Conservation (phyloP, 2,329 filamentous ascomycete genomes). For the Pseudopyrenochaeta lycopersici region DNA sequence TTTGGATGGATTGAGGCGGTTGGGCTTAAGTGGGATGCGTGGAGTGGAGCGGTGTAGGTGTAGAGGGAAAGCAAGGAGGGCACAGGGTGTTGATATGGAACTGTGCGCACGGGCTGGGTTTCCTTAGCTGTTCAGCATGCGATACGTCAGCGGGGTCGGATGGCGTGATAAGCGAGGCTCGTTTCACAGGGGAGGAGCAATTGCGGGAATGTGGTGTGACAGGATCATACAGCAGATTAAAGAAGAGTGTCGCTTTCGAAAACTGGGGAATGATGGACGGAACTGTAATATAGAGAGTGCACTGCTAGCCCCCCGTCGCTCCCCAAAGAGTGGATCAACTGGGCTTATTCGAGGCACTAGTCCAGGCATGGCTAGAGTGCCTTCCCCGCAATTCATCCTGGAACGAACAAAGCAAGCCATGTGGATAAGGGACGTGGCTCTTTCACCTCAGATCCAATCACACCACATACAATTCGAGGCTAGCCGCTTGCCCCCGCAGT, state of each 20-base stretch:
- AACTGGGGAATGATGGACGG: constrained; percentile 24
- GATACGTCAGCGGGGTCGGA: constrained; percentile 36
- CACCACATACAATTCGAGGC: constrained; percentile 10
- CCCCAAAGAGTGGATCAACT: constrained; percentile 15
- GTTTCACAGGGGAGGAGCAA: constrained; percentile 17
- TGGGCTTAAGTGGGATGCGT: not conserved
- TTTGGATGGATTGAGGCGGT: constrained; percentile 1
- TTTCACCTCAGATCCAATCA: constrained; percentile 20
- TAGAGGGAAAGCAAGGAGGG: constrained; percentile 21
- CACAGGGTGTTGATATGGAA: constrained; percentile 28
- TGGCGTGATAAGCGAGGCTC: constrained; percentile 35
- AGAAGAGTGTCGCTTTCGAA: constrained; percentile 9
- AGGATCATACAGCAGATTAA: constrained; percentile 13
- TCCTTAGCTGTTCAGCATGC: constrained; percentile 10
- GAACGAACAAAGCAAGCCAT: constrained; percentile 35
- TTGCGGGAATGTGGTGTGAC: constrained; percentile 22
- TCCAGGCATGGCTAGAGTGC: constrained; percentile 24
- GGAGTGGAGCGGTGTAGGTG: constrained; percentile 10
- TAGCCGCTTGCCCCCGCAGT: constrained; percentile 28
- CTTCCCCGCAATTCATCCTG: constrained; percentile 46
- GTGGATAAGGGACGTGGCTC: constrained; percentile 25
- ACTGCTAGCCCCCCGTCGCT: constrained; percentile 16
- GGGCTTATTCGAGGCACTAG: constrained; percentile 20
- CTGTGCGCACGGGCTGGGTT: constrained; percentile 31
- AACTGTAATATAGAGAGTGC: constrained; percentile 35